phyloP scores from a whole-genome alignment of 768 basidiomycete genomes.

The Russula compacta region DNA sequence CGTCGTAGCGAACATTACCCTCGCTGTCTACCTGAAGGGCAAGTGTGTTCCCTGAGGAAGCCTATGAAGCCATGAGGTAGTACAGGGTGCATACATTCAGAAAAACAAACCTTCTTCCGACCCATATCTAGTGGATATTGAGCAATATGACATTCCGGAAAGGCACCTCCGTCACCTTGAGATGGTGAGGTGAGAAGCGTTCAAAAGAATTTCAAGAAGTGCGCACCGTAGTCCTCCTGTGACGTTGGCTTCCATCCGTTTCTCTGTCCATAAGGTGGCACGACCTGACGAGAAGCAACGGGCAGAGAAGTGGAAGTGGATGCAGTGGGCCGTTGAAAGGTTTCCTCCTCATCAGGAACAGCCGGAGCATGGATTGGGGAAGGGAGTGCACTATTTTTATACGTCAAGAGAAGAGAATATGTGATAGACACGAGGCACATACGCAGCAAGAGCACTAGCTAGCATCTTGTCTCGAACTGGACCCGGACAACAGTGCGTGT shows the following conservation, averaged over 20 bases:
- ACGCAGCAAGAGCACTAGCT: constrained; percentile 65
- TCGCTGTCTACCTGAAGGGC: constrained; percentile 95
- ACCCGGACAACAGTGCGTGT: background rate
- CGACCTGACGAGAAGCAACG: constrained; percentile 41
- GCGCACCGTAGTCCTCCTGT: constrained; percentile 77
- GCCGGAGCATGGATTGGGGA: constrained; percentile 47
- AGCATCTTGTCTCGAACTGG: constrained; percentile 29
- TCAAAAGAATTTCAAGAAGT: constrained; percentile 14
- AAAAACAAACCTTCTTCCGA: constrained; percentile 70
- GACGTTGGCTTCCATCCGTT: constrained; percentile 76
- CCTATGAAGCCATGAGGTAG: constrained; percentile 34
- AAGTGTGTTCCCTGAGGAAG: constrained; percentile 86
- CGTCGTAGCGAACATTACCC: constrained; percentile 95
- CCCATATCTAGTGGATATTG: constrained; percentile 97
- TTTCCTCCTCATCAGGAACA: constrained; percentile 54
- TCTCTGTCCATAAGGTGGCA: constrained; percentile 83
- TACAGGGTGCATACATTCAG: background rate
- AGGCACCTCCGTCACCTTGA: constrained; percentile 75
- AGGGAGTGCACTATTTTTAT: constrained; percentile 49
- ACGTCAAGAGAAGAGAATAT: constrained; percentile 7
- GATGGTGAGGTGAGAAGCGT: constrained; percentile 5
- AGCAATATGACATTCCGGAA: constrained; percentile 93
- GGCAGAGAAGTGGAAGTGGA: constrained; percentile 27
- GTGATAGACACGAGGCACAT: constrained; percentile 27
- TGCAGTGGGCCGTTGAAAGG: constrained; percentile 28